Base-by-base conservation (phyloP, 495 filamentous ascomycete species). In the Daldinia vernicosa region DNA sequence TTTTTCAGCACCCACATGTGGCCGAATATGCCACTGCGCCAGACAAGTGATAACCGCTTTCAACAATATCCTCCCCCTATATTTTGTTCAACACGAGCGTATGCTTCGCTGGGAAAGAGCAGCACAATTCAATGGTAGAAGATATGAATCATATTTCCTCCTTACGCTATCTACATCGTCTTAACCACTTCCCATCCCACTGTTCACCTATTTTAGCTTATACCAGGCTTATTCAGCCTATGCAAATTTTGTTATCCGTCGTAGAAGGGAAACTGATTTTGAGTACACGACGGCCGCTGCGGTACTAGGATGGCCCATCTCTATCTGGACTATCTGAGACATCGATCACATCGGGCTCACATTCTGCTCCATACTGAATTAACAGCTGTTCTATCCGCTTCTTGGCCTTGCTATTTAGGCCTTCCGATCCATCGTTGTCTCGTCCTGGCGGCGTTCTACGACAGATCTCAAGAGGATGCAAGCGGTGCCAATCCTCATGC, bases 401-500 rank as follows among this genome's bases (percentile, higher is more conserved):
- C 40, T 50, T 50, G 4, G 63, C n/a, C 37, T 63, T 64, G 5
- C 53, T 35, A 11, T 47, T 22, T 56, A 55, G 45, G 0, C 57
- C 58, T 19, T 67, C 63, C 26, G 19, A 0, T 7, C 22, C 58
- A 6, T 67, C 55, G 45, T 26, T 24, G 0, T 33, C 27, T 3
- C 7, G 43, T 59, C 59, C 67, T 5, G 7, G 0, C 22, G 53
- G 58, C 9, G 64, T 15, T 6, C 22, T 55, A 7, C 37, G 43
- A 35, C 69, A 72, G 7, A 72, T 67, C n/a, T 67, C 43, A 33
- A 72, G 69, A 27, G 69, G 69, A 47, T 56, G 47, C 28, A 37
- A 27, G 7, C 6, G 56, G 14, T 64, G 30, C 69, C 69, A 72
- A 11, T 12, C 9, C 2, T 51, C 17, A 9, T 8, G n/a, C 27